Percentiles rank a stretch among this genome's conserved stretches.
phyloP scores from a whole-genome alignment of 768 basidiomycete species.

The Cystobasidium onofrii region DNA sequence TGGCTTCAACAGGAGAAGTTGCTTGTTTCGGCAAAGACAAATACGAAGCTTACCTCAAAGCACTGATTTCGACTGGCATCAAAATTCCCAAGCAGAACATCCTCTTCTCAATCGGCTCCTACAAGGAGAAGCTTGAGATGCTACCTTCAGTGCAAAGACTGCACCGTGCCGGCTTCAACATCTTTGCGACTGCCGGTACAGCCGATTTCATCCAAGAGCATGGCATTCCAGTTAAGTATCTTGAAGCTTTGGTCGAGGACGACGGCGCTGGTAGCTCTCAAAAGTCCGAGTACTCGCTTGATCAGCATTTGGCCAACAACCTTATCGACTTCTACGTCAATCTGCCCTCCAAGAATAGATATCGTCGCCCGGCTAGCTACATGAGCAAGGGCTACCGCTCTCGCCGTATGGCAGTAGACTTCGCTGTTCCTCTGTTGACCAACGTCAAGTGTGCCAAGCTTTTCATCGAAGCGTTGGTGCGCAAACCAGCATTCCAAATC shows the following conservation, averaged over 20 bases:
- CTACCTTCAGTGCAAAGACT: constrained; percentile 91
- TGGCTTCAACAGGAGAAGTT: constrained; percentile 99
- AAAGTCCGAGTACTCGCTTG: constrained; percentile 95
- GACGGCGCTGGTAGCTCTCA: constrained; percentile 60
- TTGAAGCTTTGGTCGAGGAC: constrained; percentile 50
- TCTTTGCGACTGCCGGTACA: constrained; percentile 94
- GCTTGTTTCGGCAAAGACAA: constrained; percentile 97
- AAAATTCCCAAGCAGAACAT: constrained; percentile 94
- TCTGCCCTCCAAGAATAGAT: constrained; percentile 93
- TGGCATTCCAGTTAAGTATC: constrained; percentile 68
- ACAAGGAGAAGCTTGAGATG: constrained; percentile 93
- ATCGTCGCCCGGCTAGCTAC: constrained; percentile 92
- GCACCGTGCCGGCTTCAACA: constrained; percentile 83
- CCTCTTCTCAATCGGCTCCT: constrained; percentile 89
- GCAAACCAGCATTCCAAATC: constrained; percentile 82
- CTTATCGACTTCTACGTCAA: constrained; percentile 99
- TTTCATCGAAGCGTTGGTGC: constrained; percentile 81
- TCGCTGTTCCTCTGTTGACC: constrained; percentile 91
- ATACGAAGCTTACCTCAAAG: constrained; percentile 97
- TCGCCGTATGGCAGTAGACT: constrained; percentile 97
- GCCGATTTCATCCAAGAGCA: constrained; percentile 97
- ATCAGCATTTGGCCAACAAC: constrained; percentile 71
- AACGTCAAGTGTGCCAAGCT: constrained; percentile 99
- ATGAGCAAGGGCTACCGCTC: constrained; percentile 93
- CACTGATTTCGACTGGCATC: constrained; percentile 91